Evolutionary conservation across 208 protist genomes (phyloP).

Genomic region (Trypanosoma avium): DNA sequence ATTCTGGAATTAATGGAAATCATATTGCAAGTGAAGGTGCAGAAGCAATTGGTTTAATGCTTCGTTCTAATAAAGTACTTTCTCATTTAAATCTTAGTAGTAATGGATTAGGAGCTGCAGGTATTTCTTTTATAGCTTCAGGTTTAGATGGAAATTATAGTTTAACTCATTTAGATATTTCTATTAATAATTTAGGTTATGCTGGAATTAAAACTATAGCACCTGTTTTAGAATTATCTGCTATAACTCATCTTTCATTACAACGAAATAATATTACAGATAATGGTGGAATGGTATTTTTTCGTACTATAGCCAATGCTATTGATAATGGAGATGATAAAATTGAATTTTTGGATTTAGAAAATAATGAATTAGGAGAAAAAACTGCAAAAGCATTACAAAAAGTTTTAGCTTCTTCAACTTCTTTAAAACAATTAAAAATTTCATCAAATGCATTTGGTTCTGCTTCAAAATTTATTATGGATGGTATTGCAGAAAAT

Average conservation of each 20-base stretch:
- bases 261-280: slow-evolving; percentile 80
- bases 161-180: slow-evolving; percentile 84
- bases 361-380: slow-evolving; percentile 66
- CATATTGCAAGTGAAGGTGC: slow-evolving; percentile 87
- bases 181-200: slow-evolving; percentile 83
- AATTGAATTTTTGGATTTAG: slow-evolving; percentile 67
- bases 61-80: slow-evolving; percentile 82
- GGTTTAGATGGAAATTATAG: slow-evolving; percentile 70
- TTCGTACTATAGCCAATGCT: slow-evolving; percentile 52
- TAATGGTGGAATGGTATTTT: slow-evolving; percentile 59
- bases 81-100: slow-evolving; percentile 83
- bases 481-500: slow-evolving; percentile 71
- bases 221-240: slow-evolving; percentile 49
- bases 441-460: slow-evolving; percentile 67
- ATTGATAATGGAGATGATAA: slow-evolving; percentile 59
- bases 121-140: slow-evolving; percentile 57
- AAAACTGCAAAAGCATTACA: slow-evolving; percentile 51
- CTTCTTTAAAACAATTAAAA: slow-evolving; percentile 42
- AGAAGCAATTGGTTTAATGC: slow-evolving; percentile 70
- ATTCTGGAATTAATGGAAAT: slow-evolving; percentile 88
- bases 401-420: slow-evolving; percentile 45
- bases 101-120: slow-evolving; percentile 84
- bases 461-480: slow-evolving; percentile 50
- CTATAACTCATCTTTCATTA: slow-evolving; percentile 56
- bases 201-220: slow-evolving; percentile 67